Conservation (phyloP, 2,329 filamentous ascomycete species). For the Didymella pomorum region DNA sequence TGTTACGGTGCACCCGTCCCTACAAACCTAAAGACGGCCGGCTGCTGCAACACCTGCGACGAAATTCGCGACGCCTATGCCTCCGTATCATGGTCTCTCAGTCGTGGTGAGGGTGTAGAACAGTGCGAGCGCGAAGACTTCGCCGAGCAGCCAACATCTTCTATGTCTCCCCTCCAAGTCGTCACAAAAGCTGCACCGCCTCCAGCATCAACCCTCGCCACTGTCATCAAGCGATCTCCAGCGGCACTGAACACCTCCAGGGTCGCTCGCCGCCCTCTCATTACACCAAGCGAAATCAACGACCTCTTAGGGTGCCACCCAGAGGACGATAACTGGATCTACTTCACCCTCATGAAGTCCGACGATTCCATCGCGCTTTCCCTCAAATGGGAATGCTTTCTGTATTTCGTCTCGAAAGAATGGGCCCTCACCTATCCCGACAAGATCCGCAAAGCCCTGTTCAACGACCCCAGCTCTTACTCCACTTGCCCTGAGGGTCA, state of each 20-base stretch:
- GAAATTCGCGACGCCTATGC: conserved; percentile 97
- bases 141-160: conserved; percentile 67
- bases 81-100: conserved; percentile 89
- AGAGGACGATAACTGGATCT: background rate
- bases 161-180: background rate
- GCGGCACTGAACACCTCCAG: background rate
- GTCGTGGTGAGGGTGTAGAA: conserved; percentile 88
- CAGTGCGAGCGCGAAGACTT: conserved; percentile 97
- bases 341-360: background rate
- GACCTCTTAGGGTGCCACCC: background rate
- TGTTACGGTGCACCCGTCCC: conserved; percentile 89
- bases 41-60: conserved; percentile 96
- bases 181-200: background rate
- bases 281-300: background rate
- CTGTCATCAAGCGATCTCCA: background rate
- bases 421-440: background rate
- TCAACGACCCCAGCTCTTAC: background rate
- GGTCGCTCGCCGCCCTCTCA: too few species aligned
- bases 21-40: conserved; percentile 73
- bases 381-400: background rate
- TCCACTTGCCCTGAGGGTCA: background rate
- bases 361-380: background rate
- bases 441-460: background rate
- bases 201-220: background rate
- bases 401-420: background rate